Evolutionary conservation across 495 filamentous ascomycete genomes (phyloP), one percentile per base, ranked within the genome.

Genomic region (Chaetomidium leptoderma): DNA sequence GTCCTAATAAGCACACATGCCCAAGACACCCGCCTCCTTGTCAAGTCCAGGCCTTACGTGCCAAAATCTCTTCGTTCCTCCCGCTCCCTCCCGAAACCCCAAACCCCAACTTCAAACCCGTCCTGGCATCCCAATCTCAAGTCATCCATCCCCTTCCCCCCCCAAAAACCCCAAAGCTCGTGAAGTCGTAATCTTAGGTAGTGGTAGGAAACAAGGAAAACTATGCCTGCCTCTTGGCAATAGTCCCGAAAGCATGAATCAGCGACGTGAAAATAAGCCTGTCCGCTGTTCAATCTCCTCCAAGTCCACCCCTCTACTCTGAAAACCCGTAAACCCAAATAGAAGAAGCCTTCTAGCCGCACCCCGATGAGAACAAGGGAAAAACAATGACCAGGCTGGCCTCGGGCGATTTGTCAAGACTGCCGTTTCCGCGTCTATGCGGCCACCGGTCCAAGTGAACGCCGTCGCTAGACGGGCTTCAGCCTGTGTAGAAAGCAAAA

Each of bases 181-280:
- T 70, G 48, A 68, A 63, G 55, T 70, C 67, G 46, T 70, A 48
- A 68, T 57, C 43, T 50, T 63, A 37, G 36, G 55, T 46, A 63
- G 42, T 16, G 19, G 27, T 35, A 36, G 24, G 48, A 62, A 60
- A 65, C 11, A 53, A 55, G 57, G 49, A 37, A 37, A 27, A 49
- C 45, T 44, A 37, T 13, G 14, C 58, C n/a, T 23, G 14, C 58
- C 58, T 19, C 39, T 61, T 30, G 50, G 56, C 49, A 53, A 52
- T 33, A 23, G 33, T 44, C 44, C 56, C 23, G 10, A 45, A 62
- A 47, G 40, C 45, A 61, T 53, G 53, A 52, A 62, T 55, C 55
- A 61, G 56, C 49, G 53, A 53, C 50, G 37, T 26, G 43, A 35
- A 57, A 53, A 58, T 52, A 57, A 57, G 35, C 11, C 13, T 39